phyloP scores from a whole-genome alignment of 179 eudicot species.

The Nepenthes alata region DNA sequence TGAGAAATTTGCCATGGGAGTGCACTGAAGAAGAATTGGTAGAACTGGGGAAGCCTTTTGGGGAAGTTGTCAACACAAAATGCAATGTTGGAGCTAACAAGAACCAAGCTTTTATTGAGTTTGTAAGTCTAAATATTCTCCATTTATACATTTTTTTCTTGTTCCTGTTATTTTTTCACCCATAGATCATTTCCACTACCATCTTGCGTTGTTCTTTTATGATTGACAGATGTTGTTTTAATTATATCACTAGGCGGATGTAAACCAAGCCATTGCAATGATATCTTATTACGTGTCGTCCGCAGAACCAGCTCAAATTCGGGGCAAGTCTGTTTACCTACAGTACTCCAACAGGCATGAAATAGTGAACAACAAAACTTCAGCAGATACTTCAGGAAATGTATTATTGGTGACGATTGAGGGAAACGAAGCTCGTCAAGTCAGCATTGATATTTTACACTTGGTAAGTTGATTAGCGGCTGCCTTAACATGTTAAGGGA shows the following conservation, averaged over 20 bases:
- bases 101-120: constrained; percentile 97
- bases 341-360: constrained; percentile 98
- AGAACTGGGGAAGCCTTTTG: constrained; percentile 92
- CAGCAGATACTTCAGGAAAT: constrained; percentile 93
- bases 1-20: constrained; percentile 99
- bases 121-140: constrained; percentile 41
- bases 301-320: constrained; percentile 97
- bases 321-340: constrained; percentile 95
- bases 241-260: constrained; percentile 51
- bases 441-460: constrained; percentile 95
- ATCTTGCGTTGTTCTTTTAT: too few relatives aligned
- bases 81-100: constrained; percentile 98
- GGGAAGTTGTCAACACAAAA: constrained; percentile 92
- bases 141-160: neutral
- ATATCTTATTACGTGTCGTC: constrained; percentile 97
- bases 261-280: constrained; percentile 97
- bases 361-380: constrained; percentile 95
- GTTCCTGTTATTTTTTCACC: neutral
- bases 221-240: neutral
- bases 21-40: constrained; percentile 89
- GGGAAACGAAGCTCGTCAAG: constrained; percentile 97
- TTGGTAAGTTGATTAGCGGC: constrained; percentile 56
- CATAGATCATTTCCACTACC: too few relatives aligned
- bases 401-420: constrained; percentile 91
- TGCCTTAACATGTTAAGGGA: constrained; percentile 19